Base-by-base conservation (phyloP, 2,329 filamentous ascomycete species). In the Aphanocladium album region DNA sequence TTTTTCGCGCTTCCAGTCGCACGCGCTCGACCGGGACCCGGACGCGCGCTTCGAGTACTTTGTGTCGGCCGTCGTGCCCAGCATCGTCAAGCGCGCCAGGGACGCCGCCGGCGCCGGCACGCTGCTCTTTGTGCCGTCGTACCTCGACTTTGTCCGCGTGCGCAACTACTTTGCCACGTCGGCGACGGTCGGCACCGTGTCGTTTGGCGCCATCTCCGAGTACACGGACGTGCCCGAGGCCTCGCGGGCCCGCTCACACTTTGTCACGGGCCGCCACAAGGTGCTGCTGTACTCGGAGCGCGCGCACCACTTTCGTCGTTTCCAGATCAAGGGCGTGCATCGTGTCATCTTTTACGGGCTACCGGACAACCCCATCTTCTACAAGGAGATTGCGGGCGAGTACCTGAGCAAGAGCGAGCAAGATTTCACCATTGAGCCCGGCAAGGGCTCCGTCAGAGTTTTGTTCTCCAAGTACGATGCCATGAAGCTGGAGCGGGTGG, bases 261-360 rank as follows among this genome's bases (percentile, higher is more conserved):
- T 99, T 75, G 78, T 91, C 65, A 89, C 80, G 43, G 95, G 93
- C 5, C 83, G 92, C 17, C 90, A 97, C 71, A 86, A 86, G 21
- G 83, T 98, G 19, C 76, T 99, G 43, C 79, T 99, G 17, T 99
- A 98, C 76, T 96, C 93, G 2, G 93, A 96, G 73, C 87, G 95
- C 62, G 90, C 93, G n/a, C 95, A 99, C 75, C 95, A 99, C 74
- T 98, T 98, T 80, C 86, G 91, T 54, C 83, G 95, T n/a, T 92
- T 95, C 70, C 83, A 85, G 66, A 81, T 99, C 58, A 83, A 86
- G 39, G 95, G 95, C 23, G 91, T 95, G 16, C 88, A 87, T 72
- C 82, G 87, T 45, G 84, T 98, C n/a, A 82, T 97, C 56, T 89
- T 96, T 80, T 98, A 98, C 72, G 89, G 88, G 1, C 74, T 97